Conservation (phyloP, 495 filamentous ascomycete species). For the Pseudomonodictys pantanalensis region DNA sequence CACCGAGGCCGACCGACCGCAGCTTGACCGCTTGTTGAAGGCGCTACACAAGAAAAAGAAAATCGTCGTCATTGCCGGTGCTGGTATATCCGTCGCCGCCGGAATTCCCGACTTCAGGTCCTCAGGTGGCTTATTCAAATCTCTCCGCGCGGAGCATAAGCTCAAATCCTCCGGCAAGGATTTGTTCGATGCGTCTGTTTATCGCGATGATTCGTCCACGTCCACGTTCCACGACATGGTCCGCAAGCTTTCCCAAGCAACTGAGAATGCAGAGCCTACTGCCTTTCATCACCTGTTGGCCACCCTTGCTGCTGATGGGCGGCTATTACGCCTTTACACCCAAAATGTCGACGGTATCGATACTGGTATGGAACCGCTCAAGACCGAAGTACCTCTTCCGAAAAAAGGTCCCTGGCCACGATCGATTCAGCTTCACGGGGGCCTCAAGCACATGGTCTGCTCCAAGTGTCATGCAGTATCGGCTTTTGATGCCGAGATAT, state of each 20-base stretch:
- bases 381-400: slow-evolving; percentile 69
- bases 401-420: slow-evolving; percentile 86
- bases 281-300: slow-evolving; percentile 92
- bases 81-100: slow-evolving; percentile 93
- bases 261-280: slow-evolving; percentile 73
- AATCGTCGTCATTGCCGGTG: slow-evolving; percentile 94
- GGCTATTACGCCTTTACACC: slow-evolving; percentile 87
- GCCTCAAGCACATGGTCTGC: slow-evolving; percentile 92
- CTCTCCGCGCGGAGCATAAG: slow-evolving; percentile 77
- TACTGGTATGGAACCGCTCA: slow-evolving; percentile 74
- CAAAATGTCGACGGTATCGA: slow-evolving; percentile 97
- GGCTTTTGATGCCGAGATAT: slow-evolving; percentile 73
- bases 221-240: slow-evolving; percentile 94
- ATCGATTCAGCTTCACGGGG: slow-evolving; percentile 91
- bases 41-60: slow-evolving; percentile 85
- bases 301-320: slow-evolving; percentile 80
- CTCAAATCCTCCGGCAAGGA: slow-evolving; percentile 92
- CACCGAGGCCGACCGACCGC: slow-evolving; percentile 50
- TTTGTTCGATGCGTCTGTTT: slow-evolving; percentile 95
- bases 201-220: slow-evolving; percentile 82
- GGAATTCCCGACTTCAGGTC: slow-evolving; percentile 98
- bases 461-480: slow-evolving; percentile 79
- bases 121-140: slow-evolving; percentile 78
- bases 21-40: slow-evolving; percentile 67
- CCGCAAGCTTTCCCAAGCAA: slow-evolving; percentile 73